phyloP scores from a whole-genome alignment of 148 eudicot genomes.

The Talinum fruticosum region DNA sequence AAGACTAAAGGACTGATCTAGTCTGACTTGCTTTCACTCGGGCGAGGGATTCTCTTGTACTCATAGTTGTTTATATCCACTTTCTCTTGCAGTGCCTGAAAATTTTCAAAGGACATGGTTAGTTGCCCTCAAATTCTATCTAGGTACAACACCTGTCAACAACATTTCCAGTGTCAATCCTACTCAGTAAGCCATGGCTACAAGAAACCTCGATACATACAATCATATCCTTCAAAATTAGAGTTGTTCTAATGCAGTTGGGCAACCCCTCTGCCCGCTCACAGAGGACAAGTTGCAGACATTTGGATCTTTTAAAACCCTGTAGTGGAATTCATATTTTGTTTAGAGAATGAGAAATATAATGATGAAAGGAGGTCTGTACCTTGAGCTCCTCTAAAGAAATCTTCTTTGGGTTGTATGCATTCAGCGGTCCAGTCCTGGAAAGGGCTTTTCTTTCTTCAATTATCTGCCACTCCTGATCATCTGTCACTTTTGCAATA shows the following conservation, averaged over 20 bases:
- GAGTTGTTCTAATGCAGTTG: neutral
- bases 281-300: neutral
- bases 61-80: conserved; percentile 72
- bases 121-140: neutral
- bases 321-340: neutral
- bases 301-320: neutral
- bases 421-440: conserved; percentile 74
- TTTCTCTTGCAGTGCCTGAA: conserved; percentile 71
- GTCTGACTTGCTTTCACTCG: conserved; percentile 41
- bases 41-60: conserved; percentile 80
- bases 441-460: conserved; percentile 85
- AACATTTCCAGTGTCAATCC: neutral
- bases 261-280: neutral
- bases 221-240: neutral
- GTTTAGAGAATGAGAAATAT: neutral
- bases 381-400: conserved; percentile 88
- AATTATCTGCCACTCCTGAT: conserved; percentile 94
- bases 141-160: neutral
- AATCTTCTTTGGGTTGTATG: conserved; percentile 81
- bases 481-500: conserved; percentile 88
- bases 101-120: conserved; percentile 14
- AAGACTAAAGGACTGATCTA: conserved; percentile 15
- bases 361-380: neutral
- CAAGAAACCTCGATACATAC: neutral
- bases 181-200: neutral